Conservation (phyloP, 2,329 filamentous ascomycete genomes). For the Didymella segeticola region DNA sequence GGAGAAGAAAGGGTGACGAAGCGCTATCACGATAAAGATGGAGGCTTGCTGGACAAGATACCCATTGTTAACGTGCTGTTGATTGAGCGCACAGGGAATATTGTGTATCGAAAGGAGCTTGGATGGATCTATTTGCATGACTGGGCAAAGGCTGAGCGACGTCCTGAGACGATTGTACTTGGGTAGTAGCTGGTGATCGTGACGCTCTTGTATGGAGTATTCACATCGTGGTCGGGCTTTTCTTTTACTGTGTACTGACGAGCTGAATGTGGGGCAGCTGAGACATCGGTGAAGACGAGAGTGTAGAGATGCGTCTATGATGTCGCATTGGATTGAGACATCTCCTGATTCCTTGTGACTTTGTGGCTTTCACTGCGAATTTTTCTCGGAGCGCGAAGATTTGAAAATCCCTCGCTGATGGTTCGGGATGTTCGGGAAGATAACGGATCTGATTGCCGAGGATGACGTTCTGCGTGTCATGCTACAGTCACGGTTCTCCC, state of each 20-base stretch:
- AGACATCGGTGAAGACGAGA: too few relatives aligned
- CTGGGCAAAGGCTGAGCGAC: not conserved
- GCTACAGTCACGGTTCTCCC: slow-evolving; percentile 7
- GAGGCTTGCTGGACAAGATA: not conserved
- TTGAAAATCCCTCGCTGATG: slow-evolving; percentile 8
- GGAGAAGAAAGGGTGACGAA: not conserved
- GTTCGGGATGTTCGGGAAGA: slow-evolving; percentile 7
- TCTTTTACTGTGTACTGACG: too few relatives aligned
- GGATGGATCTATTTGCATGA: not conserved
- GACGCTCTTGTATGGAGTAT: too few relatives aligned
- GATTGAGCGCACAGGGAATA: not conserved
- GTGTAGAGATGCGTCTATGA: too few relatives aligned
- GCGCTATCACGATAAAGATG: not conserved
- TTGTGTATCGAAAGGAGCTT: not conserved
- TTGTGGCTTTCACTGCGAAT: too few relatives aligned
- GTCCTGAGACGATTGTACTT: not conserved
- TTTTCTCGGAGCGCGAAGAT: too few relatives aligned
- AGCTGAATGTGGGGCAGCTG: too few relatives aligned
- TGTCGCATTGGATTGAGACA: too few relatives aligned
- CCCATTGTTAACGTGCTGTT: not conserved
- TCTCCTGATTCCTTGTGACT: too few relatives aligned
- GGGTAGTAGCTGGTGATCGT: too few relatives aligned
- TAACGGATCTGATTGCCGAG: slow-evolving; percentile 15
- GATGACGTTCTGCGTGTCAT: slow-evolving; percentile 5
- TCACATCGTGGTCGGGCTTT: too few relatives aligned